phyloP scores from a whole-genome alignment of 768 basidiomycete species.

The Amanita fuliginea region DNA sequence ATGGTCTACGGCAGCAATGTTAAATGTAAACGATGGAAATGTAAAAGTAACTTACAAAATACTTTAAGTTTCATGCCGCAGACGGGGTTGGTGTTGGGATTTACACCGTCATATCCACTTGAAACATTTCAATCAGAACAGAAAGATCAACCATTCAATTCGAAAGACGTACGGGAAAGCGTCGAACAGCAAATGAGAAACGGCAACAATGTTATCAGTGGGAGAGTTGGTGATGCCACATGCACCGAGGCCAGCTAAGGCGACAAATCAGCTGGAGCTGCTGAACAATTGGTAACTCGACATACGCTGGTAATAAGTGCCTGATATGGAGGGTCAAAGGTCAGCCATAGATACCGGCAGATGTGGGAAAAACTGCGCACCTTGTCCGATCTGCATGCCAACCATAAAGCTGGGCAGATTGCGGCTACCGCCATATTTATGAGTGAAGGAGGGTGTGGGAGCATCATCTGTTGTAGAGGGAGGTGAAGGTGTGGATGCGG shows the following conservation, averaged over 20 bases:
- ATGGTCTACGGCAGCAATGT: constrained; percentile 26
- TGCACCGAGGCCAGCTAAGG: constrained; percentile 46
- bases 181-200: constrained; percentile 46
- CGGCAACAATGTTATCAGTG: constrained; percentile 44
- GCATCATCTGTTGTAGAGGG: constrained; percentile 9
- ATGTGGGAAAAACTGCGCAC: constrained; percentile 11
- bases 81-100: constrained; percentile 72
- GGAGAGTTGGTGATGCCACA: constrained; percentile 50
- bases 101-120: constrained; percentile 42
- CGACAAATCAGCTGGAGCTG: constrained; percentile 4
- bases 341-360: neutral
- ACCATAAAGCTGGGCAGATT: constrained; percentile 28
- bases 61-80: constrained; percentile 39
- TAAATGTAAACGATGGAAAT: constrained; percentile 3
- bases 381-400: constrained; percentile 42
- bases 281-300: constrained; percentile 4
- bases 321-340: constrained; percentile 12
- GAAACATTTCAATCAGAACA: constrained; percentile 2
- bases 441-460: constrained; percentile 7
- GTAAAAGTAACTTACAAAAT: constrained; percentile 32
- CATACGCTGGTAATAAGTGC: constrained; percentile 43
- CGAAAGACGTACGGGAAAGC: constrained; percentile 39
- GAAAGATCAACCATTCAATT: neutral
- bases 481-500: neutral
- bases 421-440: neutral